These are phyloP conservation scores for Oldenlandia corymbosa DNA, from an alignment of 257 asterid species.

Conservation along the genomic window DNA sequence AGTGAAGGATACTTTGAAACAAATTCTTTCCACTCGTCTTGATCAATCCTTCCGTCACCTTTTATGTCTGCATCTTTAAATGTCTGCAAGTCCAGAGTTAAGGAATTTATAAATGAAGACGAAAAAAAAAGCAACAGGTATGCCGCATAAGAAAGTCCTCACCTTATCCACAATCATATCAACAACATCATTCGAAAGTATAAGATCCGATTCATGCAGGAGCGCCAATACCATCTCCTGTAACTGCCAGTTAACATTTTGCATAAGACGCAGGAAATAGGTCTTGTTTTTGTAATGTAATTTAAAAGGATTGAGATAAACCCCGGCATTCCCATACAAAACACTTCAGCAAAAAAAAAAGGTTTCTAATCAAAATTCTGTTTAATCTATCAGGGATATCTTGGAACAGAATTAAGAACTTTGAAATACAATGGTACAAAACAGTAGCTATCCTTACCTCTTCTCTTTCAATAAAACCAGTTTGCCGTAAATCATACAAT, in stretches of 20 bases:
- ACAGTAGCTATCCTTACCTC: slow-evolving; percentile 36
- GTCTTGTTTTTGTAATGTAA: background rate
- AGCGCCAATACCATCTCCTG: slow-evolving; percentile 90
- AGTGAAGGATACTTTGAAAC: slow-evolving; percentile 79
- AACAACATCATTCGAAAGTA: slow-evolving; percentile 64
- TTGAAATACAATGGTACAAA: background rate
- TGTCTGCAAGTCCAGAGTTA: slow-evolving; percentile 34
- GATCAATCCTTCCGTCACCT: slow-evolving; percentile 81
- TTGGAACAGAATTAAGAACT: background rate
- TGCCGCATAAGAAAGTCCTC: slow-evolving; percentile 4
- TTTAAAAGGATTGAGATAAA: background rate
- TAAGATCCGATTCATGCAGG: slow-evolving; percentile 75
- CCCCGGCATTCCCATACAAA: background rate
- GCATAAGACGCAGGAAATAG: slow-evolving; percentile 1
- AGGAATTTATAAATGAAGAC: background rate
- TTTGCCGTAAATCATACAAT: slow-evolving; percentile 71
- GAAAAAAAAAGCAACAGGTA: background rate
- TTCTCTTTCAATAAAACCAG: slow-evolving; percentile 75
- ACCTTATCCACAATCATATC: slow-evolving; percentile 81
- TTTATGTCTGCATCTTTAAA: slow-evolving; percentile 66
- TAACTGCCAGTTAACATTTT: slow-evolving; percentile 38
- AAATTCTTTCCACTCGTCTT: slow-evolving; percentile 75
- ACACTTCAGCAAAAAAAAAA: background rate
- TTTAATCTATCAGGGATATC: background rate
- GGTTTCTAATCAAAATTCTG: background rate